Base-by-base conservation (phyloP, 305 asterid species). In the Fraxinus ornus region DNA sequence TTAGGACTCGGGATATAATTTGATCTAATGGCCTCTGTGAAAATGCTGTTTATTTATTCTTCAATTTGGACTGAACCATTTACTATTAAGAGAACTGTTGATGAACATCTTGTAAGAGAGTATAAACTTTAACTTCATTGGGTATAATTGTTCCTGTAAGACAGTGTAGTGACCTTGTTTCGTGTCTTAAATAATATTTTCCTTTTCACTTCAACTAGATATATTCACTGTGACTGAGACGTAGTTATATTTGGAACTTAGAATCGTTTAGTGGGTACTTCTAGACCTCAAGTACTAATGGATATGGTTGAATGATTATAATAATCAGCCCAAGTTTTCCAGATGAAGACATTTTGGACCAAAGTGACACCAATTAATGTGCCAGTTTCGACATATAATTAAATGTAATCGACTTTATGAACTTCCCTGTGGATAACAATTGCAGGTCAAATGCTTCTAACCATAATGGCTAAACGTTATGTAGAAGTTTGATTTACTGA, bases 221-320 rank as follows among this genome's bases (percentile, higher is more conserved):
- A 76, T 49, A 26, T 77, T 47, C 70, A 19, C 24, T 32, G 24
- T 10, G 55, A 52, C 2, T 19, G 62, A 57, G 33, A 49, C 62
- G 41, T 70, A 75, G 75, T 68, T 68, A 24, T 55, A 52, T 78
- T 74, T 44, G 77, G 47, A 77, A 68, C 62, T 79, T 39, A 26
- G 73, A 10, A 79, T 71, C n/a, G 10, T 35, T 62, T 77, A 52
- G 35, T 79, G 73, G 79, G 71, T 79, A 21, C 78, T 60, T 73
- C 3, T 36, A 57, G 80, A 60, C 60, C 57, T 60, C 74, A 33
- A 75, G 33, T 24, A 30, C 39, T 71, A 80, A 55, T 21, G 24
- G 21, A 3, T 71, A 57, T 75, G 57, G 57, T 41, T 71, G 13
- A 35, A 17, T 64, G 35, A 24, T 64, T 64, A 64, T 32, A 70